These are phyloP conservation scores for Diplodia intermedia DNA, from an alignment of 2,329 filamentous ascomycete species.

Conservation along the genomic window DNA sequence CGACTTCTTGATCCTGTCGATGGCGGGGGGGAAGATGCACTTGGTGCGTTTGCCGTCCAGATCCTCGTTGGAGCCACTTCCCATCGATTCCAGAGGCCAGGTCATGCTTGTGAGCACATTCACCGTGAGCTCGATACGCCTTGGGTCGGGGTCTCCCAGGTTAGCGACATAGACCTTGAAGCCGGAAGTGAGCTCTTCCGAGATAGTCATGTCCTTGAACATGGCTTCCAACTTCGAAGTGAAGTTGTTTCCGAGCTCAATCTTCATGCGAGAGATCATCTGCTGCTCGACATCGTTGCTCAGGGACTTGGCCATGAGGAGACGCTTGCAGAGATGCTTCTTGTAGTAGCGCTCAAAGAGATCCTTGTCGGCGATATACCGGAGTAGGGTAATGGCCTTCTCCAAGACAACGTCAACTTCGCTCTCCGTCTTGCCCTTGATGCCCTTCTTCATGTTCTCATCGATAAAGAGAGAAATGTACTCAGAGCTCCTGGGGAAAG, in stretches of 20 bases:
- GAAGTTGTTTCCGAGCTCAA: constrained; percentile 93
- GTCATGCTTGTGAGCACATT: constrained; percentile 90
- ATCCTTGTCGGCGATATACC: constrained; percentile 90
- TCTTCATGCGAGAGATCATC: constrained; percentile 96
- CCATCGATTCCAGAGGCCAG: constrained; percentile 92
- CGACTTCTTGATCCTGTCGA: constrained; percentile 78
- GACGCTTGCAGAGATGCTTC: constrained; percentile 86
- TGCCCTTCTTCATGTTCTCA: constrained; percentile 91
- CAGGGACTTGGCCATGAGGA: constrained; percentile 87
- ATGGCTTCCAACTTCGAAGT: constrained; percentile 93
- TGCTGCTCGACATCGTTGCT: constrained; percentile 92
- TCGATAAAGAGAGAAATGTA: constrained; percentile 97
- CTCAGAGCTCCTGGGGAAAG: constrained; percentile 82
- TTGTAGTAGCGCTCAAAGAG: constrained; percentile 98
- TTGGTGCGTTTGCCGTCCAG: constrained; percentile 54
- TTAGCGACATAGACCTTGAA: constrained; percentile 75
- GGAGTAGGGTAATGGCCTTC: constrained; percentile 85
- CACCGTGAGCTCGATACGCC: constrained; percentile 78
- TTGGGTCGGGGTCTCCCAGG: constrained; percentile 63
- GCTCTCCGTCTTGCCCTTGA: constrained; percentile 88
- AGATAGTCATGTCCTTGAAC: constrained; percentile 95
- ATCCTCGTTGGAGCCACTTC: constrained; percentile 58
- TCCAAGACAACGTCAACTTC: constrained; percentile 86
- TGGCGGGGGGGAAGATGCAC: constrained; percentile 76
- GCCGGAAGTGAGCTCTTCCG: constrained; percentile 77